Base-by-base conservation (phyloP, 2,329 filamentous ascomycete genomes). In the Dactylonectria macrodidyma region DNA sequence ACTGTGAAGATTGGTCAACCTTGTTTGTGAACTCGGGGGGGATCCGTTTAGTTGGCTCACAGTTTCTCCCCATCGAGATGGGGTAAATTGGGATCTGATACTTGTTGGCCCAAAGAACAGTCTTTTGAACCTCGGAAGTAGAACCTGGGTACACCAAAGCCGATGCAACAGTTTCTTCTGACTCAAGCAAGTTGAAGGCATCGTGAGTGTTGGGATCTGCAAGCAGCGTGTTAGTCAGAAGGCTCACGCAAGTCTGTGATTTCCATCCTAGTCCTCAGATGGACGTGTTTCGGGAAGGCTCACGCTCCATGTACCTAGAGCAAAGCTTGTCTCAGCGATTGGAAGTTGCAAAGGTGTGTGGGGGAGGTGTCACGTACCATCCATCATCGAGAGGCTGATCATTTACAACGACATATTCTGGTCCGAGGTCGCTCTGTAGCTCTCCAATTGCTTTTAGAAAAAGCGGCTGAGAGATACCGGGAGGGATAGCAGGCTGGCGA, bases 1-100 rank as follows among this genome's bases (percentile, higher is more conserved):
- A 71, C 69, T 5, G 71, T 71, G 14, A n/a, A 19, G 41, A 12
- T 38, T 38, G 14, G 36, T 12, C 9, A 38, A 4, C 14, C 36
- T 4, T 2, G 2, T 38, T 9, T 38, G 36, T 12, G 36, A 9
- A 38, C 36, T 19, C 19, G 19, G 19, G 19, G 19, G 19, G 19
- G 19, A 19, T 19, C 19, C 19, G 19, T 19, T 19, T 19, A 19
- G 19, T 38, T 38, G 41, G 16, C 41, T 16, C 16, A 44, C 41
- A n/a, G 41, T 44, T 44, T n/a, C 41, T 44, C 3, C 16, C 41
- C 41, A 16, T 44, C 2, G 41, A 44, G 14, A 44, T 44, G 12
- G 41, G 41, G 8, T 44, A n/a, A 7, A 44, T 44, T 1, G 41
- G 41, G 8, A 44, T 44, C 12, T 16, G 12, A 44, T 16, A 44